phyloP scores from a whole-genome alignment of 1,284 basidiomycete genomes.

The Malassezia slooffiae region DNA sequence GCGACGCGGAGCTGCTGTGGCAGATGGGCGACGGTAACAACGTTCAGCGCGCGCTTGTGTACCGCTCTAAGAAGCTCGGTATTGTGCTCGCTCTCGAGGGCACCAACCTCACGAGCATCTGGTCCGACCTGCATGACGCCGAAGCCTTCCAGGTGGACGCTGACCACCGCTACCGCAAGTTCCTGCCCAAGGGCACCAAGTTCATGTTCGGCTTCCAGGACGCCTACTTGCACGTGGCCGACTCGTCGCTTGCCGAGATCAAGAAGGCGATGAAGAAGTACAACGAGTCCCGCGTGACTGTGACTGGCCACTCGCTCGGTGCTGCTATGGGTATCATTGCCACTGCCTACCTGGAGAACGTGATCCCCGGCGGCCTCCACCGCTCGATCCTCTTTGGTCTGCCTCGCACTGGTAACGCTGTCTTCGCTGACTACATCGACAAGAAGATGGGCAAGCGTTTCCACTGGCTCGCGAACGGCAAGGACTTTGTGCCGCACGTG shows the following conservation, averaged over 20 bases:
- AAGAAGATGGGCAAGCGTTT: slow-evolving; percentile 18
- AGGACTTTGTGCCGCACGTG: slow-evolving; percentile 26
- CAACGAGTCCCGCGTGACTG: slow-evolving; percentile 19
- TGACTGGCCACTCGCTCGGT: slow-evolving; percentile 35
- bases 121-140: slow-evolving; percentile 24
- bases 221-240: slow-evolving; percentile 24
- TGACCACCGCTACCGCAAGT: slow-evolving; percentile 19
- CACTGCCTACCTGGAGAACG: slow-evolving; percentile 23
- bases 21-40: slow-evolving; percentile 23
- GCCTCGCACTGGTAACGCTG: slow-evolving; percentile 26
- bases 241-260: slow-evolving; percentile 21
- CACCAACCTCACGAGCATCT: slow-evolving; percentile 25
- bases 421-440: slow-evolving; percentile 27
- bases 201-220: slow-evolving; percentile 36
- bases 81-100: slow-evolving; percentile 32
- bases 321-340: slow-evolving; percentile 29
- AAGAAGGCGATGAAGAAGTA: slow-evolving; percentile 19
- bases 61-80: slow-evolving; percentile 22
- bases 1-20: slow-evolving; percentile 27
- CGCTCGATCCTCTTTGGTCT: slow-evolving; percentile 26
- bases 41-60: slow-evolving; percentile 22
- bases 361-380: slow-evolving; percentile 16
- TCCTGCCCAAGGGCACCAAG: slow-evolving; percentile 16
- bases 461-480: slow-evolving; percentile 26
- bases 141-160: slow-evolving; percentile 16